Conservation (phyloP, 805 yeast species). For the Yarrowia divulgata region DNA sequence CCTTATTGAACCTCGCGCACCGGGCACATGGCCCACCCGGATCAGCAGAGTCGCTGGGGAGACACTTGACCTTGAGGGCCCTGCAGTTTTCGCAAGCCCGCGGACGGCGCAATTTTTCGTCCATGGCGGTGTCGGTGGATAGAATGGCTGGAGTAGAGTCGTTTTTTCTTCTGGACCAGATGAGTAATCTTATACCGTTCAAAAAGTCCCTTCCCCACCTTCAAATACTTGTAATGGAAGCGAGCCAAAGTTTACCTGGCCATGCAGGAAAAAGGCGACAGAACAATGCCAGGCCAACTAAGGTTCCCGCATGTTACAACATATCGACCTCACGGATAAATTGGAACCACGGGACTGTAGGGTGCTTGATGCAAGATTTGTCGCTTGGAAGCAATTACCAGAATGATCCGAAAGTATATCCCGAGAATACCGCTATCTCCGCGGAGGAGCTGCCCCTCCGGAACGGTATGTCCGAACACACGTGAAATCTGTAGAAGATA, state of each 20-base stretch:
- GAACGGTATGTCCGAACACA: constrained; percentile 14
- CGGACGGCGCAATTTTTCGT: constrained; percentile 33
- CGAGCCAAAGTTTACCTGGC: constrained; percentile 24
- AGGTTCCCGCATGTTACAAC: background rate
- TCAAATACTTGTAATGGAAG: constrained; percentile 16
- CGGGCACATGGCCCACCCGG: constrained; percentile 74
- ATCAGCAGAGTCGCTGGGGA: constrained; percentile 67
- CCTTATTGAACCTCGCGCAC: constrained; percentile 67
- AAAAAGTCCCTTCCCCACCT: constrained; percentile 11
- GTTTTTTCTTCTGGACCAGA: constrained; percentile 1
- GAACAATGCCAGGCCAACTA: constrained; percentile 13
- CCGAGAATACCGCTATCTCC: background rate
- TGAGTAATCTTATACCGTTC: constrained; percentile 33
- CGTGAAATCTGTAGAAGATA: constrained; percentile 18
- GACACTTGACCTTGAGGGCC: constrained; percentile 80
- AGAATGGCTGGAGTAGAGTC: background rate
- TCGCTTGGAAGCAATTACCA: too few relatives aligned
- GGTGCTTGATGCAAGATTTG: too few relatives aligned
- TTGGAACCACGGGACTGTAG: too few relatives aligned
- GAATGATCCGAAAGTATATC: too few relatives aligned
- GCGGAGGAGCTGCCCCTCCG: background rate
- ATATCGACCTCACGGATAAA: too few relatives aligned
- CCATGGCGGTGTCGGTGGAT: constrained; percentile 19
- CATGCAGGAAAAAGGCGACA: constrained; percentile 25
- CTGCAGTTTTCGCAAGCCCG: constrained; percentile 65